Percentiles rank a stretch among this genome's conserved stretches.
Evolutionary conservation across 495 filamentous ascomycete species (phyloP).

Genomic region (Talaromyces borbonicus): DNA sequence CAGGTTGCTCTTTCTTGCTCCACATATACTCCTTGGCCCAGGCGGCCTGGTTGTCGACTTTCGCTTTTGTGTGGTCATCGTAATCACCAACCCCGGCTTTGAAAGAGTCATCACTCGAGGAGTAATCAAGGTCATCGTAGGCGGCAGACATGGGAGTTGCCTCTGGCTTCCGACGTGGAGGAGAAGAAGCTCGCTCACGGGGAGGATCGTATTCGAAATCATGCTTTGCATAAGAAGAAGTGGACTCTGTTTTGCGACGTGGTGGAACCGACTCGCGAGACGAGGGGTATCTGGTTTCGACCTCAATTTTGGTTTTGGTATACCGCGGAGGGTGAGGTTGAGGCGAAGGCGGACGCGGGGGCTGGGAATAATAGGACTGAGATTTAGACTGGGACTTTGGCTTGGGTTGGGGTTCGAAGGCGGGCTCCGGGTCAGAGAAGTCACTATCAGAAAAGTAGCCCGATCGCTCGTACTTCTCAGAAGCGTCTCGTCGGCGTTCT

Average conservation of each 20-base stretch:
- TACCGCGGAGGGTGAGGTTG: too few relatives aligned
- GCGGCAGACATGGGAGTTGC: neutral
- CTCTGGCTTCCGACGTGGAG: too few relatives aligned
- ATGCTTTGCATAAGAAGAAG: neutral
- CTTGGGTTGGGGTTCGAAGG: too few relatives aligned
- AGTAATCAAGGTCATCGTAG: too few relatives aligned
- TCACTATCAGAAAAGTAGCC: slow-evolving; percentile 22
- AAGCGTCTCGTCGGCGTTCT: slow-evolving; percentile 37
- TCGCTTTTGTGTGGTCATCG: slow-evolving; percentile 21
- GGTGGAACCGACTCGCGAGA: slow-evolving; percentile 10
- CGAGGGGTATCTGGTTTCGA: slow-evolving; percentile 2
- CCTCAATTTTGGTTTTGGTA: neutral
- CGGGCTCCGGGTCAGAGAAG: slow-evolving; percentile 11
- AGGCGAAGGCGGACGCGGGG: too few relatives aligned
- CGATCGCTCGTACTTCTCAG: slow-evolving; percentile 32
- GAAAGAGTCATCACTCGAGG: too few relatives aligned
- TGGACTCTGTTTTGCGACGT: slow-evolving; percentile 5
- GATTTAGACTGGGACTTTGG: too few relatives aligned
- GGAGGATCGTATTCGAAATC: too few relatives aligned
- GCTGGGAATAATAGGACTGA: too few relatives aligned
- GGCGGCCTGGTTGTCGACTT: slow-evolving; percentile 5
- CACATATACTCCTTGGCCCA: slow-evolving; percentile 5
- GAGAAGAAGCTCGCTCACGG: too few relatives aligned
- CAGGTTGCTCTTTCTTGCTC: neutral
- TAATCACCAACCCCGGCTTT: slow-evolving; percentile 11